Conservation (phyloP, 768 basidiomycete species). For the Pleurotus citrinopileatus region DNA sequence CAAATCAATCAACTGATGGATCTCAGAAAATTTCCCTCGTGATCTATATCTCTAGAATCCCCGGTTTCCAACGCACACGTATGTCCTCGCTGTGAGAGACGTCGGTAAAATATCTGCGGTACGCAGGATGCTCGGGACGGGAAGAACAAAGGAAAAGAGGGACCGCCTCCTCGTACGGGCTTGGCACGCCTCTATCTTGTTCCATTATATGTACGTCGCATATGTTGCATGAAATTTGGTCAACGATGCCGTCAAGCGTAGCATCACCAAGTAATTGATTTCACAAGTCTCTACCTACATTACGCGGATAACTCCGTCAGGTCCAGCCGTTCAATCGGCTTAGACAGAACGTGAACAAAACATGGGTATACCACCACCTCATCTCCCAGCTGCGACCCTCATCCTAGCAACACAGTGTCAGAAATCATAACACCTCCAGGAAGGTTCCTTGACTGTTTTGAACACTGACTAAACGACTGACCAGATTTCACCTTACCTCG, state of each 20-base stretch:
- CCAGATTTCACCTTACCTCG: too few species aligned
- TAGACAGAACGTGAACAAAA: background rate
- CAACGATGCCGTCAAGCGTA: slow-evolving; percentile 1
- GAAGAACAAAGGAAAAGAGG: background rate
- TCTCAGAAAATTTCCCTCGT: slow-evolving; percentile 6
- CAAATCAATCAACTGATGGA: slow-evolving; percentile 11
- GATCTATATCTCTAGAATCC: background rate
- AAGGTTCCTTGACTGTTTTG: too few species aligned
- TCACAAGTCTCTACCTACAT: slow-evolving; percentile 1
- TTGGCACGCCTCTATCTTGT: background rate
- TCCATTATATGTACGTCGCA: background rate
- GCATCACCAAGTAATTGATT: background rate
- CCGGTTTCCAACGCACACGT: slow-evolving; percentile 10
- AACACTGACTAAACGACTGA: too few species aligned
- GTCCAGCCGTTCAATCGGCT: background rate
- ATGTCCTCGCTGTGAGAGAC: background rate
- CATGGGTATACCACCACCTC: background rate
- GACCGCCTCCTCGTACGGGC: background rate
- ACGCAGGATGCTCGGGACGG: background rate
- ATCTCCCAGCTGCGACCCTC: too few species aligned
- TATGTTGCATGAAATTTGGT: background rate
- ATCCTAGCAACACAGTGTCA: too few species aligned
- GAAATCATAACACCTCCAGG: too few species aligned
- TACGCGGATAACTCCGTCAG: background rate
- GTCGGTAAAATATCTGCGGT: slow-evolving; percentile 6